Evolutionary conservation across 1,139 yeast species (phyloP), one percentile per base, ranked within the genome.

Genomic region (Petasospora rhodanensis): DNA sequence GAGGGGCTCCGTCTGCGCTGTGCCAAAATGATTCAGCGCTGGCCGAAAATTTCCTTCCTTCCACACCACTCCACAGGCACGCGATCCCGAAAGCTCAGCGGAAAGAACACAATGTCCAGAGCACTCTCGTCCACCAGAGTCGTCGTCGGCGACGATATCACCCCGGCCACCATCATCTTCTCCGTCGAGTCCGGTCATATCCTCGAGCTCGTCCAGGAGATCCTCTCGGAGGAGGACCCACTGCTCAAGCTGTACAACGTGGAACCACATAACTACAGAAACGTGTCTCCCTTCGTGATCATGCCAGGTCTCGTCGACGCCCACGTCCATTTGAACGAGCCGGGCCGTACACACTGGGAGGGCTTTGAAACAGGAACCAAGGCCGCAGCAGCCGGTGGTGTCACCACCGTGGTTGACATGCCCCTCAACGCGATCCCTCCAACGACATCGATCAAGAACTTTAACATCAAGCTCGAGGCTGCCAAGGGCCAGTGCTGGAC

Each of bases 401-500:
- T 89, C 30, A 89, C 97, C 14, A 86, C 96, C 0, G 94, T 89
- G 11, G 74, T 89, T 18, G 97, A 89, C 56, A 89, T 89, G 97
- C 97, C 97, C 0, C 64, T 89, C 51, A 89, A 89, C 56, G 95
- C 96, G 3, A 81, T 87, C 35, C 96, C 96, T 1, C 96, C 96
- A 18, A 89, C 96, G 1, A 87, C 96, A 2, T 85, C 83, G 3
- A 68, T 87, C 3, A 76, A 71, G 41, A 85, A 87, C 58, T 74
- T 89, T 53, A 69, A 81, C 38, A 62, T 70, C 41, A 89, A 89
- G 55, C 66, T 85, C 39, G 64, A 69, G 13, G 96, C 96, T 1
- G 93, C 96, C 2, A 61, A 66, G 42, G 81, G 76, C 33, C 83
- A 87, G 56, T 73, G 89, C 40, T 87, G 95, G 94, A 93, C 84